These are phyloP conservation scores for Claviceps digitariae DNA, from an alignment of 2,329 filamentous ascomycete genomes.

Conservation along the genomic window DNA sequence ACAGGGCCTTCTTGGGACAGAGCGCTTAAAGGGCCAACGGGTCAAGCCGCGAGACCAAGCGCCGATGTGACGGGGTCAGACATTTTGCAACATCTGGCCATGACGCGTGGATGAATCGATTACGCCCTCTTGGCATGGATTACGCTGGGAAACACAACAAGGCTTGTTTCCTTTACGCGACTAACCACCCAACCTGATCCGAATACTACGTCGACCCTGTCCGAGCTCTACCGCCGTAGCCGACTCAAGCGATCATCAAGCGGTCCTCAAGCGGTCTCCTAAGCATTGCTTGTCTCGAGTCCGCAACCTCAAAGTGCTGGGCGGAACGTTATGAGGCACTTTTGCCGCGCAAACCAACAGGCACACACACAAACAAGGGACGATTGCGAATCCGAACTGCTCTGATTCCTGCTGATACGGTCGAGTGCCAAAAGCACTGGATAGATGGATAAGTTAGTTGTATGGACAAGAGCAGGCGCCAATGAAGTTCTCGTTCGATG, in stretches of 20 bases:
- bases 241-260: neutral
- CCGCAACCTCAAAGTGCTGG: neutral
- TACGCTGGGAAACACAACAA: neutral
- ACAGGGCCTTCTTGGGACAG: neutral
- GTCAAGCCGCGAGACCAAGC: conserved; percentile 1
- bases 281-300: neutral
- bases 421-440: neutral
- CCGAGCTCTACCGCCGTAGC: neutral
- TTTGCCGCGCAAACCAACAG: neutral
- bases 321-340: neutral
- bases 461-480: neutral
- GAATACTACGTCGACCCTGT: neutral
- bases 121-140: neutral
- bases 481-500: neutral
- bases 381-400: neutral
- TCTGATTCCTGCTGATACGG: neutral
- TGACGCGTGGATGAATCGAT: too few species aligned
- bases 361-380: neutral
- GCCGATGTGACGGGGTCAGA: neutral
- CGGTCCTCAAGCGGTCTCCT: too few species aligned
- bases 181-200: neutral
- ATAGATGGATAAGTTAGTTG: neutral
- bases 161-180: neutral
- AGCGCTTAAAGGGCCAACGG: conserved; percentile 1
- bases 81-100: neutral